These are phyloP conservation scores for Hirsutella minnesotensis DNA, from an alignment of 2,329 filamentous ascomycete genomes.

Conservation along the genomic window DNA sequence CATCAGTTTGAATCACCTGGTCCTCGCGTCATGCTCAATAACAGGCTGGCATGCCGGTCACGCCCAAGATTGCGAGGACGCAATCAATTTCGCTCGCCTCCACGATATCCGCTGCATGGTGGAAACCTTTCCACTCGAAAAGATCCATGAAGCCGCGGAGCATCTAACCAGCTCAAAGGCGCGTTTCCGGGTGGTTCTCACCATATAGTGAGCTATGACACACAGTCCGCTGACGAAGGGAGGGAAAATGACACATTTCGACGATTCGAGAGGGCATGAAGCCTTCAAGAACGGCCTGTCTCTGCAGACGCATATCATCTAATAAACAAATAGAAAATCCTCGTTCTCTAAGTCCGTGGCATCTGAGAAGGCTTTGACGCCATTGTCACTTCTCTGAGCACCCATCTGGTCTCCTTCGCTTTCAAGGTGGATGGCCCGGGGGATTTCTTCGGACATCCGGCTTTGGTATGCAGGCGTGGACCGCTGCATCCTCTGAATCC, in stretches of 20 bases:
- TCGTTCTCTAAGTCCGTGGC: conserved; percentile 50
- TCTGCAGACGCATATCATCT: conserved; percentile 1
- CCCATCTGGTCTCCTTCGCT: background rate
- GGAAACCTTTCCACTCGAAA: background rate
- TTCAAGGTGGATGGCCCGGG: background rate
- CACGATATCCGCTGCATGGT: background rate
- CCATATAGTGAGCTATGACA: background rate
- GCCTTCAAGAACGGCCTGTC: no score
- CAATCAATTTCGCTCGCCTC: background rate
- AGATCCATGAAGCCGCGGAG: background rate
- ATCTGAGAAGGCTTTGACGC: conserved; percentile 28
- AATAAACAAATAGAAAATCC: conserved; percentile 49
- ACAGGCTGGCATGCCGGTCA: background rate
- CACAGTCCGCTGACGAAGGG: no score
- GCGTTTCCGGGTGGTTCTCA: background rate
- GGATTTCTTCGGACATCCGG: background rate
- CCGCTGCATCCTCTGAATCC: conserved; percentile 18
- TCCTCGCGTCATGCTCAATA: background rate
- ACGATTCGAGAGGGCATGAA: no score
- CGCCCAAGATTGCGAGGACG: background rate
- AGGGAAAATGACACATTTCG: no score
- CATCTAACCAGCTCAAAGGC: background rate
- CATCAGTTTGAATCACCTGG: background rate
- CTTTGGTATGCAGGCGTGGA: conserved; percentile 2
- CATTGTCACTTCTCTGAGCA: conserved; percentile 3